phyloP scores from a whole-genome alignment of 306 rosid species.

The Crataegus laevigata region DNA sequence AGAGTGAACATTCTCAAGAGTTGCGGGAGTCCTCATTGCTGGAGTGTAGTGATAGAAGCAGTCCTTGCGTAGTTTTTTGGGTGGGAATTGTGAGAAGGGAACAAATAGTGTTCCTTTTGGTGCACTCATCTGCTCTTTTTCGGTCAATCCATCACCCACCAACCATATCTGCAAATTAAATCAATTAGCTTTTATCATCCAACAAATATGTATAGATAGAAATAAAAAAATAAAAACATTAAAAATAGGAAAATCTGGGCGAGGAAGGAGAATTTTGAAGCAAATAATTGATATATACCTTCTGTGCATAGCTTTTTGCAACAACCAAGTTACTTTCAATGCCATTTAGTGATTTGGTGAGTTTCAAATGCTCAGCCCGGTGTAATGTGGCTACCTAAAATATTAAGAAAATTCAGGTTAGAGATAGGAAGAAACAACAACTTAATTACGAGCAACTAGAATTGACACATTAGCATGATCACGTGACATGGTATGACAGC shows the following conservation, averaged over 20 bases:
- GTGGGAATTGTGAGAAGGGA: slow-evolving; percentile 73
- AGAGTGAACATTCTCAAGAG: slow-evolving; percentile 48
- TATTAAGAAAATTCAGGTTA: not conserved
- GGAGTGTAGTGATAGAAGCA: slow-evolving; percentile 65
- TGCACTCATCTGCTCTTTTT: slow-evolving; percentile 56
- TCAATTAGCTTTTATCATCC: not conserved
- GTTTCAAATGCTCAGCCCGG: slow-evolving; percentile 35
- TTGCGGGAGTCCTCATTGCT: slow-evolving; percentile 56
- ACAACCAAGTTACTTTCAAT: slow-evolving; percentile 26
- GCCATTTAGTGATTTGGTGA: slow-evolving; percentile 20
- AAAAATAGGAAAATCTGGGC: not conserved
- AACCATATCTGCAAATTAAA: slow-evolving; percentile 45
- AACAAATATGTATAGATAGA: not conserved
- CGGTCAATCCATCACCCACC: slow-evolving; percentile 46
- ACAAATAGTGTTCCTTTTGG: slow-evolving; percentile 63
- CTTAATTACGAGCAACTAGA: not conserved
- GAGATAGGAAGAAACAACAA: not conserved
- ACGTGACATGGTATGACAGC: not conserved
- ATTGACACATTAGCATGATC: not conserved
- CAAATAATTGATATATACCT: slow-evolving; percentile 24
- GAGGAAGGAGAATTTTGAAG: not conserved
- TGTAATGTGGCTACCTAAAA: slow-evolving; percentile 36
- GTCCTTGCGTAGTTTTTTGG: slow-evolving; percentile 50
- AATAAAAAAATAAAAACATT: no score
- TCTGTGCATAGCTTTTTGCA: slow-evolving; percentile 27